Conservation (phyloP, 257 asterid genomes). For the Nemophila menziesii region DNA sequence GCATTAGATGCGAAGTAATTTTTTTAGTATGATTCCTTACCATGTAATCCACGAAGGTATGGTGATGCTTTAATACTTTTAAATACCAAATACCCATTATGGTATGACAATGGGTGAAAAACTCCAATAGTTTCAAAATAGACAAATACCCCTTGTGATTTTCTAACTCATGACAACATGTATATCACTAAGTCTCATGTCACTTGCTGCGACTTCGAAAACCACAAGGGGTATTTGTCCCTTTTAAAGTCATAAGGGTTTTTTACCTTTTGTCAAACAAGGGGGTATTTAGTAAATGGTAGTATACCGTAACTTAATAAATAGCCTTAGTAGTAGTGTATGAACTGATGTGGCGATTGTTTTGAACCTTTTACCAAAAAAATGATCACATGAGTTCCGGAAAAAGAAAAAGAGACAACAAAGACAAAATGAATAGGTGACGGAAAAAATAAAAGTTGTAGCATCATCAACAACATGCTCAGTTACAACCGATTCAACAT, state of each 20-base stretch:
- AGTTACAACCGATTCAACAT: slow-evolving; percentile 79
- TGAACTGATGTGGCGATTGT: no score
- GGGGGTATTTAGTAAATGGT: no score
- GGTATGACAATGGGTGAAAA: no score
- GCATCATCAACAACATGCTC: slow-evolving; percentile 74
- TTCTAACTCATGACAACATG: background rate
- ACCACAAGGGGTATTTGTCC: no score
- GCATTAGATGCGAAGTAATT: slow-evolving; percentile 94
- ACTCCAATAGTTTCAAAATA: no score
- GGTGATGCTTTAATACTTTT: background rate
- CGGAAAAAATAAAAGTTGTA: slow-evolving; percentile 70
- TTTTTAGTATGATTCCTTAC: slow-evolving; percentile 90
- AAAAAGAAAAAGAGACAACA: slow-evolving; percentile 92
- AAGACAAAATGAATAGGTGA: slow-evolving; percentile 75
- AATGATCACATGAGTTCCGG: slow-evolving; percentile 93
- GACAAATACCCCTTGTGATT: background rate
- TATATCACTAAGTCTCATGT: no score
- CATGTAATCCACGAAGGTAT: slow-evolving; percentile 92
- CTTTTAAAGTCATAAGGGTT: no score
- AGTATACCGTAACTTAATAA: no score
- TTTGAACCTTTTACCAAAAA: slow-evolving; percentile 13
- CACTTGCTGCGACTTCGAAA: no score
- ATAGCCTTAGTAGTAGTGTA: no score
- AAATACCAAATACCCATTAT: background rate
- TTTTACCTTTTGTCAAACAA: no score